These are phyloP conservation scores for Colletotrichum melonis DNA, from an alignment of 2,329 filamentous ascomycete genomes.

Conservation along the genomic window DNA sequence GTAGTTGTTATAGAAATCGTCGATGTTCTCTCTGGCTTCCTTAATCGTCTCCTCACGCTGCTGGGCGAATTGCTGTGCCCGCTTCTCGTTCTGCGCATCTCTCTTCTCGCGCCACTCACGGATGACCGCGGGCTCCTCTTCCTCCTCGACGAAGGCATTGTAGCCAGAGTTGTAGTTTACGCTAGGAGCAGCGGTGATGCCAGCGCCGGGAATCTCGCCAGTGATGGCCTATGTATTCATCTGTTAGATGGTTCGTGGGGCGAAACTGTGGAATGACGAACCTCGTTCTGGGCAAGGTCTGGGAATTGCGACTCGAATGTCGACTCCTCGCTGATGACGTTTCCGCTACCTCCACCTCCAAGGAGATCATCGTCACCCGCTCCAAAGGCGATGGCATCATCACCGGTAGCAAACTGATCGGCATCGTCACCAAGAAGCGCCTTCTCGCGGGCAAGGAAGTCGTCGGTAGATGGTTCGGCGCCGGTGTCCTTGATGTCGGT, in stretches of 20 bases:
- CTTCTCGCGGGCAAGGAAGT: constrained; percentile 93
- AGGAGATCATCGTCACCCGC: constrained; percentile 79
- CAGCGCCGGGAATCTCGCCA: constrained; percentile 79
- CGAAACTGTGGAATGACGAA: constrained; percentile 49
- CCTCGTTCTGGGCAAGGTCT: constrained; percentile 79
- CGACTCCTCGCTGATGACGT: constrained; percentile 49
- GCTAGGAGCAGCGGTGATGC: constrained; percentile 78
- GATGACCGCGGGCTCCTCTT: constrained; percentile 90
- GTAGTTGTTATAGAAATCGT: constrained; percentile 99
- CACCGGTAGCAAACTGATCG: constrained; percentile 84
- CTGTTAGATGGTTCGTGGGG: constrained; percentile 3
- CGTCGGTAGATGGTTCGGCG: constrained; percentile 73
- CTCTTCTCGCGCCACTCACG: constrained; percentile 93
- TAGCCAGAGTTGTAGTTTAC: constrained; percentile 72
- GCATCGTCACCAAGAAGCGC: constrained; percentile 93
- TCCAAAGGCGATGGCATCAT: constrained; percentile 75
- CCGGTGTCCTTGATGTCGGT: constrained; percentile 71
- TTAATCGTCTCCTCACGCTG: constrained; percentile 89
- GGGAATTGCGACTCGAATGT: constrained; percentile 92
- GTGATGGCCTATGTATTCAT: constrained; percentile 69
- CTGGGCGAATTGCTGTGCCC: constrained; percentile 83
- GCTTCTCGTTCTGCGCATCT: constrained; percentile 83
- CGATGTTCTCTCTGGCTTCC: constrained; percentile 92
- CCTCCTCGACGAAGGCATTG: constrained; percentile 65
- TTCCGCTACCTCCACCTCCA: constrained; percentile 69